Evolutionary conservation across 129 eudicot species (phyloP).

Genomic region (Chrysanthemum seticuspe): DNA sequence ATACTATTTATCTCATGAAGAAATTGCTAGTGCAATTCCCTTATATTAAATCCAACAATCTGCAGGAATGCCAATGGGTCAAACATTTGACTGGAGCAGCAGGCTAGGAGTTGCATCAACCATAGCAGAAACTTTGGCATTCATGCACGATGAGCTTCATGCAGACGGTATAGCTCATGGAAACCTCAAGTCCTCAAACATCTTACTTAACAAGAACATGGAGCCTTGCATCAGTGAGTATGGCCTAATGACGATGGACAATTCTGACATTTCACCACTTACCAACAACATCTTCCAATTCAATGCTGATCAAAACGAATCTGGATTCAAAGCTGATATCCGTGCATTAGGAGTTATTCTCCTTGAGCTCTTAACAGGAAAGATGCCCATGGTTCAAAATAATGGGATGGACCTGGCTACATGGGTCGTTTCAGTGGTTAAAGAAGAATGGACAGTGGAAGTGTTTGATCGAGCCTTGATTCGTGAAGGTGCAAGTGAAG

Average conservation of each 20-base stretch:
- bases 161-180: constrained; percentile 59
- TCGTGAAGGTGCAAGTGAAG: constrained; percentile 73
- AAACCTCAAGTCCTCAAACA: constrained; percentile 80
- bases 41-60: constrained; percentile 3
- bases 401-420: constrained; percentile 63
- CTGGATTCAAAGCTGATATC: constrained; percentile 47
- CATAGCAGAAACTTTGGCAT: constrained; percentile 57
- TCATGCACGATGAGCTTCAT: constrained; percentile 60
- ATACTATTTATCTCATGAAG: no score
- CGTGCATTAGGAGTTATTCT: constrained; percentile 63
- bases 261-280: constrained; percentile 35
- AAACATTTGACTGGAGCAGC: constrained; percentile 59
- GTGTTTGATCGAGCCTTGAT: constrained; percentile 64
- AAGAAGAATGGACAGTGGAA: constrained; percentile 82
- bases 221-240: constrained; percentile 75
- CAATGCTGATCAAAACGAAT: constrained; percentile 20
- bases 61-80: constrained; percentile 45
- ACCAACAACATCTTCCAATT: constrained; percentile 20
- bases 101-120: constrained; percentile 56
- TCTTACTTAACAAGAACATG: constrained; percentile 60
- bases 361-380: constrained; percentile 73
- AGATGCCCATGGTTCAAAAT: constrained; percentile 48
- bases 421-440: constrained; percentile 75
- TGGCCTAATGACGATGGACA: constrained; percentile 47
- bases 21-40: no score